A percentile compares a stretch with the other conserved stretches of the same genome.
These are phyloP conservation scores for Rhynchospora tenuis DNA, from an alignment of 176 grass and related monocot species.

Conservation along the genomic window DNA sequence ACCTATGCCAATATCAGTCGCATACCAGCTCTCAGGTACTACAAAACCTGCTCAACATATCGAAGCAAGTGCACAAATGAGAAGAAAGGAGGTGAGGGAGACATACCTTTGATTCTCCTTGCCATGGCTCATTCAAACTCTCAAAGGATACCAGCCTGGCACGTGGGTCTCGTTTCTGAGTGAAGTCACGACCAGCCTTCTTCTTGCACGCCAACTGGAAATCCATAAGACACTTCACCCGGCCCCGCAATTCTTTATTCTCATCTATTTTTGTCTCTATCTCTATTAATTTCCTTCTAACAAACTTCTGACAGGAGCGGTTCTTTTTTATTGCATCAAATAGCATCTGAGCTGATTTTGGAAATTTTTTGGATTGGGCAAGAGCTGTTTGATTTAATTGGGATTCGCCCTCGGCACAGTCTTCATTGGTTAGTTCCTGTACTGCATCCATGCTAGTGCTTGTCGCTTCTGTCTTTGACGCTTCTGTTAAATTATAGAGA, in stretches of 20 bases:
- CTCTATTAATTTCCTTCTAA: slow-evolving; percentile 81
- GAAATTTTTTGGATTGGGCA: slow-evolving; percentile 31
- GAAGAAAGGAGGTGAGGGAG: neutral
- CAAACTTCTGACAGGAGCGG: slow-evolving; percentile 75
- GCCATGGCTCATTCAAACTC: slow-evolving; percentile 15
- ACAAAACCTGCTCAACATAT: neutral
- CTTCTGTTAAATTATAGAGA: slow-evolving; percentile 1
- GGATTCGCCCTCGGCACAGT: neutral
- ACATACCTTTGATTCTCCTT: slow-evolving; percentile 36
- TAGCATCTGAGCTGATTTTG: slow-evolving; percentile 56
- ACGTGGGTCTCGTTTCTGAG: slow-evolving; percentile 81
- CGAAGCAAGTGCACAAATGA: slow-evolving; percentile 5
- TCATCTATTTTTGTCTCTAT: slow-evolving; percentile 82
- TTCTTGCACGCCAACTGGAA: slow-evolving; percentile 73
- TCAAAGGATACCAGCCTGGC: slow-evolving; percentile 53
- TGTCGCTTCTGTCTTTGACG: slow-evolving; percentile 11
- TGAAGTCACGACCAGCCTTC: slow-evolving; percentile 37
- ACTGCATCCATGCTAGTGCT: neutral
- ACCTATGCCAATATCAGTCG: neutral
- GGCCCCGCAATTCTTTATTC: slow-evolving; percentile 75
- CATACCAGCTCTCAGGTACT: neutral
- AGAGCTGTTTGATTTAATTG: slow-evolving; percentile 10
- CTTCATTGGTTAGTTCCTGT: slow-evolving; percentile 15
- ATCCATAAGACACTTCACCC: slow-evolving; percentile 78
- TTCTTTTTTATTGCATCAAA: slow-evolving; percentile 86